Conservation (phyloP, 108 stramenopile genomes). For the Conticribra guillardii region DNA sequence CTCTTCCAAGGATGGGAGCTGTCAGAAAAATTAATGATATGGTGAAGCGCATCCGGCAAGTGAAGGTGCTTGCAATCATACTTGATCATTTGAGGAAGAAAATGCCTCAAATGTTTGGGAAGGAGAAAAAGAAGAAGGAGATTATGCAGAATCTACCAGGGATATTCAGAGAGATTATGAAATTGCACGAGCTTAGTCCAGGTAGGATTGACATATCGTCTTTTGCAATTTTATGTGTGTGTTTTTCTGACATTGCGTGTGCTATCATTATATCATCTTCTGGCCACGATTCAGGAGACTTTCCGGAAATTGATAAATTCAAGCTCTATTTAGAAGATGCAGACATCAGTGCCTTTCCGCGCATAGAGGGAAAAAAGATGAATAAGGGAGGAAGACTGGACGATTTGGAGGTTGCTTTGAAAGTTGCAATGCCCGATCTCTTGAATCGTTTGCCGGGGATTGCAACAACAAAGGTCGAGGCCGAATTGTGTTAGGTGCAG, state of each 20-base stretch:
- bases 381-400: conserved; percentile 18
- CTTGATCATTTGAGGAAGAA: conserved; percentile 69
- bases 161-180: conserved; percentile 61
- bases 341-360: conserved; percentile 42
- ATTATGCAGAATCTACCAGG: conserved; percentile 55
- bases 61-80: conserved; percentile 71
- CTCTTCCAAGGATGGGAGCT: conserved; percentile 65
- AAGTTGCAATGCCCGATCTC: conserved; percentile 34
- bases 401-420: conserved; percentile 23
- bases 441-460: conserved; percentile 27
- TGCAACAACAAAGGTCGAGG: not conserved
- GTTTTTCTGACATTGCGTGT: too few relatives aligned
- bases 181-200: conserved; percentile 50
- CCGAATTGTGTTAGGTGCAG: not conserved
- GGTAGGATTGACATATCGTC: too few relatives aligned
- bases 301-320: conserved; percentile 67
- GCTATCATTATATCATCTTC: too few relatives aligned
- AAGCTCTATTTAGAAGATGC: conserved; percentile 35
- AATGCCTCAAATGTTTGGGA: conserved; percentile 72
- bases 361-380: conserved; percentile 20
- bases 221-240: too few relatives aligned
- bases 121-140: conserved; percentile 66
- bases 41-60: conserved; percentile 68
- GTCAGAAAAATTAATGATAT: conserved; percentile 76
- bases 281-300: too few relatives aligned